phyloP scores from a whole-genome alignment of 2,329 filamentous ascomycete species.

The Alternaria arbusti region DNA sequence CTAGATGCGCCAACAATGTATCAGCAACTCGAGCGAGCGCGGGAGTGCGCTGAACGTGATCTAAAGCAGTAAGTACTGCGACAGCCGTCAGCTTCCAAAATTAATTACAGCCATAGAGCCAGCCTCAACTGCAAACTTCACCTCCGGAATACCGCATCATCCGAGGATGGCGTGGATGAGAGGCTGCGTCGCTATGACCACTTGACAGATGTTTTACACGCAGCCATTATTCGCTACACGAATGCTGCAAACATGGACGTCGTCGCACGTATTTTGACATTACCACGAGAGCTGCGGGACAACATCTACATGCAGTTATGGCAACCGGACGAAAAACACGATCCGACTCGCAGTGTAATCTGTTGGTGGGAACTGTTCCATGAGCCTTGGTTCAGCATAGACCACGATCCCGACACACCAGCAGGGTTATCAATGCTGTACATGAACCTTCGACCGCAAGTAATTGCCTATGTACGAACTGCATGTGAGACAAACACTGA shows the following conservation, averaged over 20 bases:
- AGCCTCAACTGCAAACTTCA: background rate
- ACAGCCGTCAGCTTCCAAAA: background rate
- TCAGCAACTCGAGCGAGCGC: background rate
- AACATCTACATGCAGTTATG: constrained; percentile 8
- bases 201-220: constrained; percentile 1
- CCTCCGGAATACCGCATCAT: background rate
- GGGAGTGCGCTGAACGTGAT: background rate
- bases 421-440: background rate
- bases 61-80: constrained; percentile 1
- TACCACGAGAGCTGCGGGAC: constrained; percentile 14
- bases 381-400: constrained; percentile 4
- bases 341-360: constrained; percentile 1
- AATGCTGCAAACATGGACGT: constrained; percentile 2
- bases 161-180: background rate
- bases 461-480: no score
- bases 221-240: background rate
- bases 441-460: background rate
- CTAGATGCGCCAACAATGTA: background rate
- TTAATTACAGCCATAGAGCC: background rate
- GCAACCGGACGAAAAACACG: background rate
- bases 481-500: no score
- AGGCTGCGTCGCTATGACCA: background rate
- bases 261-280: background rate
- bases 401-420: background rate
- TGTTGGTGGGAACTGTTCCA: constrained; percentile 11